Evolutionary conservation across 495 filamentous ascomycete genomes (phyloP), one percentile per base, ranked within the genome.

Genomic region (Xylaria grammica): DNA sequence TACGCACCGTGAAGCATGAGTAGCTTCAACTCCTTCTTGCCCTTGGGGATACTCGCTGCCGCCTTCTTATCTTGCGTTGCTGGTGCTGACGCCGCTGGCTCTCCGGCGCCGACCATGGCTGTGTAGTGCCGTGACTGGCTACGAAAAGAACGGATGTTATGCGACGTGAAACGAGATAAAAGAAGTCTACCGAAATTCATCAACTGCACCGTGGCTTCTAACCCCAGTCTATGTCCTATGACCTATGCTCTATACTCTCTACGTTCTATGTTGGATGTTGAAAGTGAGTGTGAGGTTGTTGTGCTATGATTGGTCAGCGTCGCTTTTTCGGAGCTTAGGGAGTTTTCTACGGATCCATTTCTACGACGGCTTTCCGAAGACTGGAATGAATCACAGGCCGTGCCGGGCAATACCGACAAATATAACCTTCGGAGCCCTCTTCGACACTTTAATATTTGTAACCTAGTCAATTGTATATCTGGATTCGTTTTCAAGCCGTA

Each of bases 1-100:
- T 55, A 49, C 69, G 2, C 65, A 85, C 83, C 85, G 67, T 87
- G 85, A 32, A 87, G 77, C 85, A 87, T 87, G 15, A 87, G 69
- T 62, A 86, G 82, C 61, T 79, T 82, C 29, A 86, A 61, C 65
- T 82, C 73, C 52, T 65, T 79, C 68, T 75, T 81, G 42, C 64
- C 71, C 26, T 64, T 63, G 22, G 65, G 61, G 38, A 69, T 69
- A 52, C 49, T 66, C 17, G 65, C 29, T 58, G 60, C 20, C 36
- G 51, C 20, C 15, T 51, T 52, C 63, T 65, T 48, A 44, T 36
- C 19, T 56, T 65, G 61, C 34, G 53, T 19, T 34, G 34, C 58
- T 26, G 46, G 60, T 27, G 44, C 52, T 34, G 66, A 22, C 24
- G 66, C 49, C 53, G 4, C 59, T 62, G 57, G 32, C 26, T 60